Evolutionary conservation across 2,329 filamentous ascomycete genomes (phyloP).

Genomic region (Tolypocladium capitatum): DNA sequence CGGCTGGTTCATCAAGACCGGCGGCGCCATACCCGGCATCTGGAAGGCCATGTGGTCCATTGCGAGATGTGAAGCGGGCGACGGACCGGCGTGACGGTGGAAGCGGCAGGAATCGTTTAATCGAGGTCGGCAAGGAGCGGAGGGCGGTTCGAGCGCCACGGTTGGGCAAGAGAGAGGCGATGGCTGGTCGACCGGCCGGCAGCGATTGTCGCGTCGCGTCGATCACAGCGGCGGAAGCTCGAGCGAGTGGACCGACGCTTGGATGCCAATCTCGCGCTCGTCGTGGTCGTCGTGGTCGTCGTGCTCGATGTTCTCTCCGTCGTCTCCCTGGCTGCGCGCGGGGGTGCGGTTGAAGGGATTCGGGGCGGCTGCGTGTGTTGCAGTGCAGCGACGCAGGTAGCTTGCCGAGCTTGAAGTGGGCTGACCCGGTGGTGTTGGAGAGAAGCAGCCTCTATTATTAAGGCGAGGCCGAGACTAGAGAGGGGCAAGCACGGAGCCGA

Average conservation of each 20-base stretch:
- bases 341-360: neutral
- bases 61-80: slow-evolving; percentile 1
- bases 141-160: neutral
- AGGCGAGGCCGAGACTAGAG: neutral
- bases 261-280: neutral
- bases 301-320: neutral
- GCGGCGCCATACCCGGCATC: slow-evolving; percentile 40
- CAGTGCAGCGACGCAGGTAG: too few species aligned
- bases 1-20: slow-evolving; percentile 51
- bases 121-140: neutral
- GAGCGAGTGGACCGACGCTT: neutral
- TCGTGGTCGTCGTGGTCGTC: neutral
- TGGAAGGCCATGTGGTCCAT: slow-evolving; percentile 43
- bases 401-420: too few species aligned
- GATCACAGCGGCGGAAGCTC: neutral
- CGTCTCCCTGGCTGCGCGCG: neutral
- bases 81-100: neutral
- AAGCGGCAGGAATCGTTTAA: neutral
- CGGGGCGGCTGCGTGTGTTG: neutral
- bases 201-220: neutral
- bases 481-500: neutral
- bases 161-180: neutral
- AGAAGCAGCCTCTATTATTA: neutral
- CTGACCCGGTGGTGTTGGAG: neutral
- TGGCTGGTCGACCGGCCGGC: neutral